Base-by-base conservation (phyloP, 1,284 basidiomycete species). In the Tilletiaria anomala region DNA sequence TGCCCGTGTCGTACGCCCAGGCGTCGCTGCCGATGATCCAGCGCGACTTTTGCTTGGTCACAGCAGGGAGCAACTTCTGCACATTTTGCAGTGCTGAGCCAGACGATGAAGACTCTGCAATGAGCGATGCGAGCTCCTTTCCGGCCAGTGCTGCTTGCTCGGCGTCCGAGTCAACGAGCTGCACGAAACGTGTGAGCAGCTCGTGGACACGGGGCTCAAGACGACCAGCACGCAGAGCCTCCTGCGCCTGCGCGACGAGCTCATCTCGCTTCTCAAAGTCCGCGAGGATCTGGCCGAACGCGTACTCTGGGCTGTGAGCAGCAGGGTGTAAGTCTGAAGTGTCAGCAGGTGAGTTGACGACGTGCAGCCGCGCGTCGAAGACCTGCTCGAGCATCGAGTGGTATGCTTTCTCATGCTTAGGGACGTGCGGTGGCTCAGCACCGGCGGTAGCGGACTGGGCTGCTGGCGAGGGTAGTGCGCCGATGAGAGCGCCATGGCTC, bases 11-110 rank as follows among this genome's bases (percentile, higher is more conserved):
- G 65, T 91, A 87, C 0, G 89, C 83, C 91, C 91, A 97, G 0
- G 86, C 82, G 66, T 97, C 91, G 37, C 86, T 93, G 18, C 91
- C 88, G 55, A 96, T 81, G 68, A 97, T 96, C 89, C 89, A 97
- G 44, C 85, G 53, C 33, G 54, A 57, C n/a, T n/a, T n/a, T n/a
- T n/a, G n/a, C n/a, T n/a, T n/a, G n/a, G n/a, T n/a, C n/a, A n/a
- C n/a, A n/a, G n/a, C n/a, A n/a, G n/a, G n/a, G n/a, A n/a, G n/a
- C n/a, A n/a, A n/a, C n/a, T n/a, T n/a, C 45, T 53, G 48, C 39
- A 65, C 47, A 39, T 45, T 47, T 5, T 54, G 45, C 10, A 61
- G 46, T 20, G 53, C 51, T n/a, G n/a, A n/a, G n/a, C n/a, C n/a
- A 16, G 42, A 39, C 21, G 46, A 40, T 5, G 72, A 58, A 31